Base-by-base conservation (phyloP, 2,329 filamentous ascomycete species). In the Claviceps monticola region DNA sequence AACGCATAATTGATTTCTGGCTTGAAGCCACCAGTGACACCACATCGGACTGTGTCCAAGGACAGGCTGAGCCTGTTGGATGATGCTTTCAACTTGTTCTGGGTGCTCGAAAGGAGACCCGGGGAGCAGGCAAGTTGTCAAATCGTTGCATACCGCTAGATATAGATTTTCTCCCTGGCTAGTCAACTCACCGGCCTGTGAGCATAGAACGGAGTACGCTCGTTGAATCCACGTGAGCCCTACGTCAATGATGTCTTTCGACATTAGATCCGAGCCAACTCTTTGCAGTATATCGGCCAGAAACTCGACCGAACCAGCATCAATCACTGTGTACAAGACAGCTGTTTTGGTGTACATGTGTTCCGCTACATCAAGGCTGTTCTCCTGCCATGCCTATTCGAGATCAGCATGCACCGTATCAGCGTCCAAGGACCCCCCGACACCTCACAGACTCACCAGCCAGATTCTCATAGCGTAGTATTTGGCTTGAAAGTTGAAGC, bases 141-240 rank as follows among this genome's bases (percentile, higher is more conserved):
- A 68, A 16, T 72, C 72, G 59, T 93, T 84, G 41, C 83, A 74
- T 26, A 89, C 78, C 19, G 79, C 75, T 11, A 86, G 67, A 37
- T 79, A 76, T 36, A 91, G 71, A 51, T 90, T 82, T 23, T 76
- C 66, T 1, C 78, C 78, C 56, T 82, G 76, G 6, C 72, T 67
- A 29, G 80, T 81, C 3, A 84, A 65, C 17, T 68, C 65, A 21
- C 81, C 76, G 0, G 79, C 59, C 8, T 77, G 72, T 19, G 61
- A 59, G 49, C 76, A 74, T 26, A 90, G 70, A 29, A 82, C 60
- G 11, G 80, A 69, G 48, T 79, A 73, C 2, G 86, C 82, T 56
- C 86, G 76, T 51, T 83, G 75, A 0, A 95, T 69, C 93, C 91
- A 97, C 59, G 76, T 81, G 1, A 75, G 63, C 0, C 87, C 84